Evolutionary conservation across 164 flowering plant genomes (phyloP).

Genomic region (Cinnamomum chago): DNA sequence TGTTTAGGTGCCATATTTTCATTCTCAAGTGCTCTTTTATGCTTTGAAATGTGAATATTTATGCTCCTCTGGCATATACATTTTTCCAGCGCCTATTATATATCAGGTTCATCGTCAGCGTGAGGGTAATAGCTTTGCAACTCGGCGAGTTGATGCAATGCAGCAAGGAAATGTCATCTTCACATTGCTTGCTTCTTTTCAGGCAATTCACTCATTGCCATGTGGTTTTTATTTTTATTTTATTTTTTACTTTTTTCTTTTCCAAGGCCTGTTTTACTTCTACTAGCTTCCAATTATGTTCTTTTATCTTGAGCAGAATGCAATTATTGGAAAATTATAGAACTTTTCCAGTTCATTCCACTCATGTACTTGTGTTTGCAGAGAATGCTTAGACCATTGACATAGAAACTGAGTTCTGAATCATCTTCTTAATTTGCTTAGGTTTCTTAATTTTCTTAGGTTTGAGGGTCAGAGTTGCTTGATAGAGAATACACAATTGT

Average conservation of each 20-base stretch:
- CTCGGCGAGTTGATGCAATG: conserved; percentile 83
- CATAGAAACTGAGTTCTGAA: too few relatives aligned
- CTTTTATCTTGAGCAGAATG: neutral
- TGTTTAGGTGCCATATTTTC: neutral
- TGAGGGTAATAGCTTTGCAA: conserved; percentile 92
- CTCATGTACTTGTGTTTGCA: too few relatives aligned
- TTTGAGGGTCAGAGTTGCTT: too few relatives aligned
- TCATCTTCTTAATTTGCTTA: too few relatives aligned
- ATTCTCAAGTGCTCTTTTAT: neutral
- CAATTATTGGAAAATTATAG: neutral
- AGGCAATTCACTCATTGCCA: conserved; percentile 31
- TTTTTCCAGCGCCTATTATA: conserved; percentile 73
- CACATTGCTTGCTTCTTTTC: conserved; percentile 86
- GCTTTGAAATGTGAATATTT: neutral
- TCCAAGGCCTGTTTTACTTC: neutral
- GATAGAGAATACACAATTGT: too few relatives aligned
- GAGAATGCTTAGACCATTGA: too few relatives aligned
- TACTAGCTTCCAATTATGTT: neutral
- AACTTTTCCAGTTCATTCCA: too few relatives aligned
- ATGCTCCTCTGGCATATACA: neutral
- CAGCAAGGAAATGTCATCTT: conserved; percentile 79
- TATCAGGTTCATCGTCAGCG: conserved; percentile 79
- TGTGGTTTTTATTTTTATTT: neutral
- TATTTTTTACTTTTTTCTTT: too few relatives aligned
- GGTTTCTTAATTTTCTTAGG: too few relatives aligned